Evolutionary conservation across 2,329 filamentous ascomycete genomes (phyloP).

Genomic region (Fusarium sterilihyphosum): DNA sequence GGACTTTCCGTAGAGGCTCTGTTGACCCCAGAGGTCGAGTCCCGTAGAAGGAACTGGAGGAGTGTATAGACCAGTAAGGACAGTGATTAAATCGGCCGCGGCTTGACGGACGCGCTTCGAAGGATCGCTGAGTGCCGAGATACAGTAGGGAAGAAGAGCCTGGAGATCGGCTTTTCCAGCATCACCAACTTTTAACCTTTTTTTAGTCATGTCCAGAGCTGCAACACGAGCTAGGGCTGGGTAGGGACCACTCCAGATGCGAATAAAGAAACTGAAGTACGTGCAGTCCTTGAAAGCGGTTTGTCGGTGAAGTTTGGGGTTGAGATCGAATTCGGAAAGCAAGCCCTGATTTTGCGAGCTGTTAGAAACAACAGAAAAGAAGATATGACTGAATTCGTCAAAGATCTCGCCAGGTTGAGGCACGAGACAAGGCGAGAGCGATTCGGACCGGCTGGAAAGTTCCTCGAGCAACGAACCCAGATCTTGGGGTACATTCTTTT

Average conservation of each 20-base stretch:
- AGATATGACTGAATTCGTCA: constrained; percentile 66
- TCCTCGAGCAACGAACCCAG: constrained; percentile 53
- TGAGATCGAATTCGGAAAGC: constrained; percentile 63
- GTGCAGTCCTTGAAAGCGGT: constrained; percentile 69
- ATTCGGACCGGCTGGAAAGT: constrained; percentile 49
- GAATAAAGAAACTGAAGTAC: constrained; percentile 79
- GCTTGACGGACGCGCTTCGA: constrained; percentile 80
- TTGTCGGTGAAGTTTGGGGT: constrained; percentile 64
- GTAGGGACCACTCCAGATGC: constrained; percentile 77
- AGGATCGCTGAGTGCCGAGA: constrained; percentile 78
- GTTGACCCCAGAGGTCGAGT: constrained; percentile 66
- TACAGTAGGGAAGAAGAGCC: constrained; percentile 81
- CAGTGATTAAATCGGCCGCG: constrained; percentile 73
- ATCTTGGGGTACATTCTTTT: constrained; percentile 48
- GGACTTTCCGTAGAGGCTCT: constrained; percentile 70
- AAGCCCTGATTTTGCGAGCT: constrained; percentile 51
- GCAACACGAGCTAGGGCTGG: constrained; percentile 74
- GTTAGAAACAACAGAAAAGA: constrained; percentile 63
- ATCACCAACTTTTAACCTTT: constrained; percentile 62
- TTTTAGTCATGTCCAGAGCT: constrained; percentile 73
- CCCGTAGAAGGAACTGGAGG: constrained; percentile 50
- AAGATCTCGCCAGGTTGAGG: constrained; percentile 63
- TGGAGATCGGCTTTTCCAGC: constrained; percentile 73
- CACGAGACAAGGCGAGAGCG: constrained; percentile 62
- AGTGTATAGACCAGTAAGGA: constrained; percentile 62